These are phyloP conservation scores for Macrotyloma uniflorum DNA, from an alignment of 306 rosid genomes.

Conservation along the genomic window DNA sequence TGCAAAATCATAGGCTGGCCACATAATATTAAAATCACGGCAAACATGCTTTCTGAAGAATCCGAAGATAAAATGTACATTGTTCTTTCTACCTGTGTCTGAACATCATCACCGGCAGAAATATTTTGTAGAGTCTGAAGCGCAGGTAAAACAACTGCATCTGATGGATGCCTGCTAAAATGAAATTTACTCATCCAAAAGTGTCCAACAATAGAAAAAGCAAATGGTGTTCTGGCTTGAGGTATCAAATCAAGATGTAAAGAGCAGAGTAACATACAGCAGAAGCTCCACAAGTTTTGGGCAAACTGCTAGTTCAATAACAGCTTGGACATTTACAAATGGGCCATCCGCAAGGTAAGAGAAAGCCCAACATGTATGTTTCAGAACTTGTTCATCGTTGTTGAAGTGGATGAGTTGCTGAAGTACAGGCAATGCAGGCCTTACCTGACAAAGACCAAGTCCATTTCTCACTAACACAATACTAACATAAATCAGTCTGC, in stretches of 20 bases:
- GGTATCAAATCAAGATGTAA: background rate
- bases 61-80: too few relatives aligned
- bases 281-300: background rate
- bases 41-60: background rate
- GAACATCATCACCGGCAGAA: background rate
- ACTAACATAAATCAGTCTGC: background rate
- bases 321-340: constrained; percentile 61
- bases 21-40: background rate
- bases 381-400: constrained; percentile 61
- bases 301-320: constrained; percentile 67
- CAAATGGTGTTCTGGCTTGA: background rate
- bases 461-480: background rate
- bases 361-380: constrained; percentile 73
- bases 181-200: background rate
- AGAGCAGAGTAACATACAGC: background rate
- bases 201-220: background rate
- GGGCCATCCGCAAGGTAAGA: constrained; percentile 70
- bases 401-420: constrained; percentile 51
- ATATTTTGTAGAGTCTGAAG: background rate
- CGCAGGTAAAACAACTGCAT: background rate
- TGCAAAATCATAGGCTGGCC: background rate
- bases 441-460: constrained; percentile 56
- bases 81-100: background rate
- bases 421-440: constrained; percentile 60
- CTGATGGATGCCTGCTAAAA: background rate